Evolutionary conservation across 169 alveolate species (phyloP).

Genomic region (Gregarina niphandrodes): DNA sequence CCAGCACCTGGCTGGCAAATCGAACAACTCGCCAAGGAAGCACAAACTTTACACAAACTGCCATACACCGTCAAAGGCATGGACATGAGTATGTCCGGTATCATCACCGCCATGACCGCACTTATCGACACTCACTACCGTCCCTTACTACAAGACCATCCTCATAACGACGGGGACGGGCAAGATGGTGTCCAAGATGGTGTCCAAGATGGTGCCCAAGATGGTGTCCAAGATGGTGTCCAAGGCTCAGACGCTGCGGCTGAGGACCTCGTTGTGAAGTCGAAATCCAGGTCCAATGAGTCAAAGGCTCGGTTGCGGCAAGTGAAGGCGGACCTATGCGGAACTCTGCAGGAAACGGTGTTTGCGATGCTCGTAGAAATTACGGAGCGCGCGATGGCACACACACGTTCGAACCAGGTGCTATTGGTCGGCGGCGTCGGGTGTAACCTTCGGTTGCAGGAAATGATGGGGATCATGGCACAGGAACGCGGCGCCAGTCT

Average conservation of each 20-base stretch:
- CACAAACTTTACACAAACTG: constrained; percentile 44
- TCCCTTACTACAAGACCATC: constrained; percentile 12
- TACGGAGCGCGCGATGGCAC: constrained; percentile 95
- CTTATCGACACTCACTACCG: too few species aligned
- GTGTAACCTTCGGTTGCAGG: constrained; percentile 76
- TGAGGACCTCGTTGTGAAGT: constrained; percentile 10
- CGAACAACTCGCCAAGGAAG: constrained; percentile 73
- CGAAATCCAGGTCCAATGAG: constrained; percentile 13
- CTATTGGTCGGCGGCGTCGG: constrained; percentile 97
- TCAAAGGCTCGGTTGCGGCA: too few species aligned
- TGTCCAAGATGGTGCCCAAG: too few species aligned
- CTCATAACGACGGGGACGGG: constrained; percentile 2
- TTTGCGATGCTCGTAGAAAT: constrained; percentile 91
- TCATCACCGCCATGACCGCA: constrained; percentile 37
- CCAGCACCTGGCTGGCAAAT: constrained; percentile 96
- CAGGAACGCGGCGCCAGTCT: constrained; percentile 73
- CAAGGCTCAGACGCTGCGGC: constrained; percentile 1
- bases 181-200: too few species aligned
- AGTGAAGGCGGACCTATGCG: too few species aligned
- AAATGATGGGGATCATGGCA: constrained; percentile 82
- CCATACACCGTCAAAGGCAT: constrained; percentile 94
- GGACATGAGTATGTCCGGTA: constrained; percentile 83
- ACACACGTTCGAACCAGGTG: constrained; percentile 69
- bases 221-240: too few species aligned
- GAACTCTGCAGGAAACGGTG: constrained; percentile 74